Base-by-base conservation (phyloP, 163 green algal species). In the Prototheca cutis region DNA sequence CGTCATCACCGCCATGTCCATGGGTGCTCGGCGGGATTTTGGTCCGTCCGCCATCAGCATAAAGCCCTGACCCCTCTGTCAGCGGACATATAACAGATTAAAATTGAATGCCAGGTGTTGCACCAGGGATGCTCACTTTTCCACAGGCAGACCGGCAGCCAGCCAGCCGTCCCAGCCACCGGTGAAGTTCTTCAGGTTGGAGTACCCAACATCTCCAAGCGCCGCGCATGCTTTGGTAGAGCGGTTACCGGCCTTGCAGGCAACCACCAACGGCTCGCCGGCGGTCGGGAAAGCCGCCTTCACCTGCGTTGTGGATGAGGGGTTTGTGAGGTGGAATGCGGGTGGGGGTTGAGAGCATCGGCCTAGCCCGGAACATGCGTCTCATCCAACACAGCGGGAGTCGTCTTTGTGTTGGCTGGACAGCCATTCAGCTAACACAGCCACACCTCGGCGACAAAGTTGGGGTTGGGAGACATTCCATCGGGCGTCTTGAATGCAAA, bases 361-460 rank as follows among this genome's bases (percentile, higher is more conserved):
- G n/a, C n/a, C n/a, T n/a, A n/a, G n/a, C n/a, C n/a, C n/a, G n/a
- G n/a, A n/a, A n/a, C n/a, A n/a, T n/a, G n/a, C n/a, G n/a, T n/a
- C n/a, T n/a, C n/a, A n/a, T n/a, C n/a, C n/a, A n/a, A n/a, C n/a
- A n/a, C n/a, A n/a, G n/a, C n/a, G n/a, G n/a, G n/a, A n/a, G n/a
- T n/a, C n/a, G n/a, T n/a, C n/a, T n/a, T n/a, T n/a, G n/a, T n/a
- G n/a, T n/a, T n/a, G n/a, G n/a, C n/a, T n/a, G n/a, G n/a, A n/a
- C n/a, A n/a, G n/a, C n/a, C n/a, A n/a, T n/a, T n/a, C n/a, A n/a
- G n/a, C n/a, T n/a, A n/a, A n/a, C n/a, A n/a, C n/a, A n/a, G n/a
- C n/a, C n/a, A n/a, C 18, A 49, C 62, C 57, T 70, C 39, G 6
- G 27, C n/a, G 17, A 64, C 8, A 32, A 70, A 70, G 3, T 40